Base-by-base conservation (phyloP, 2,329 filamentous ascomycete species). In the Neoscytalidium dimidiatum region DNA sequence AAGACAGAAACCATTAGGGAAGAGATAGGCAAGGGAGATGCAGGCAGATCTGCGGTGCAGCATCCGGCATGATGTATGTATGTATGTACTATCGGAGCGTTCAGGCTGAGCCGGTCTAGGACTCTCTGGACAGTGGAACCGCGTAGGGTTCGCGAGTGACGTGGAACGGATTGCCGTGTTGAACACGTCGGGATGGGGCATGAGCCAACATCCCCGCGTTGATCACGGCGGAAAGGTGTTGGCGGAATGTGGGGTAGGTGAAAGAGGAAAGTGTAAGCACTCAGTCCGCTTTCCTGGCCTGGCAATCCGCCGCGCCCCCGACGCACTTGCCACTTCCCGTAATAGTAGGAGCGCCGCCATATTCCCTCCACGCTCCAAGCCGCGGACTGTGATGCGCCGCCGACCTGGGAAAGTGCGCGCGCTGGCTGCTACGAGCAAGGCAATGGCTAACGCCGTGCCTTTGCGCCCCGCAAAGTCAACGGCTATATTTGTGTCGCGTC, bases 171-270 rank as follows among this genome's bases (percentile, higher is more conserved):
- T 60, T 60, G 41, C 56, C 41, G 11, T 9, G 28, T 43, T 60
- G 26, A 11, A 17, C 23, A 6, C 17, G 48, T n/a, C 23, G 6
- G 11, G 49, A 28, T 33, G 28, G 49, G 23, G 23, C 6, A 7
- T 1, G 17, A 19, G 23, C 35, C 26, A 17, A 5, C 23, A 13
- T 17, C 56, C 56, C 56, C 56, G 41, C 56, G 52, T 28, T 28
- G 33, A 43, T 56, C 11, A 5, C 31, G 33, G 35, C n/a, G 11
- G 23, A 13, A 3, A 13, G 41, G 26, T 19, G 41, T 19, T 8
- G 38, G 56, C 11, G 56, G 23, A 60, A 46, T 60, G 56, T 60
- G 56, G 56, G 56, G 56, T 60, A 60, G 56, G 46, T 28, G 19
- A 5, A 60, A 8, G n/a, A 5, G 56, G 56, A 38, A 60, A 26